Base-by-base conservation (phyloP, 2,329 filamentous ascomycete genomes). In the Phialocephala subalpina region DNA sequence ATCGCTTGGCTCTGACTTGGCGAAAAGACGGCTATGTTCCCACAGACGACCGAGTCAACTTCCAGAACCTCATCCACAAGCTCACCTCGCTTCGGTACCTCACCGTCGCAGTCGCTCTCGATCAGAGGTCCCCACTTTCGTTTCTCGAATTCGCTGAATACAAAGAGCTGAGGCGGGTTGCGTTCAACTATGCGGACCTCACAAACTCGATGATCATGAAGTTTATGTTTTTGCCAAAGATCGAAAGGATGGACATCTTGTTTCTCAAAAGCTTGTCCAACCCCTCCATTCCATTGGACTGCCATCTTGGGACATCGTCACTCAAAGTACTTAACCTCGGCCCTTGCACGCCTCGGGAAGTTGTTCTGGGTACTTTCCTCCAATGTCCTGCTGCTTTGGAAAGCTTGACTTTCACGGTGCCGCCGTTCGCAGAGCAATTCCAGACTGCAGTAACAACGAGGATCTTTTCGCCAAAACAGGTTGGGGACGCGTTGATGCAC, bases 161-260 rank as follows among this genome's bases (percentile, higher is more conserved):
- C 16, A 12, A 29, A 5, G 22, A 53, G 27, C 49, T 53, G 3
- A 22, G 18, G 9, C 5, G 27, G 11, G 49, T 53, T 7, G 27
- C 22, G 5, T 29, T 53, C 49, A 22, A 29, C 14, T 53, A 53
- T 33, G 25, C 49, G 6, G 27, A 53, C 27, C 12, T 53, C 49
- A 53, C 49, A 16, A 53, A 53, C 18, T 22, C 49, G 25, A 53
- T n/a, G 49, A 53, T 53, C 49, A 53, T 53, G 49, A 53, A 53
- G 25, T 53, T 53, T 25, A 53, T 53, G 49, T 53, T 53, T 25
- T n/a, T 53, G 25, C 49, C 49, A 18, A 53, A 53, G 6, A 53
- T 53, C 11, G 7, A 18, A 18, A 11, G 16, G 25, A 53, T 53
- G 27, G 49, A 29, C 25, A 29, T 53, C 12, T 11, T 12, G 11